Evolutionary conservation across 208 protist genomes (phyloP).

Genomic region (Crithidia acanthocephali): DNA sequence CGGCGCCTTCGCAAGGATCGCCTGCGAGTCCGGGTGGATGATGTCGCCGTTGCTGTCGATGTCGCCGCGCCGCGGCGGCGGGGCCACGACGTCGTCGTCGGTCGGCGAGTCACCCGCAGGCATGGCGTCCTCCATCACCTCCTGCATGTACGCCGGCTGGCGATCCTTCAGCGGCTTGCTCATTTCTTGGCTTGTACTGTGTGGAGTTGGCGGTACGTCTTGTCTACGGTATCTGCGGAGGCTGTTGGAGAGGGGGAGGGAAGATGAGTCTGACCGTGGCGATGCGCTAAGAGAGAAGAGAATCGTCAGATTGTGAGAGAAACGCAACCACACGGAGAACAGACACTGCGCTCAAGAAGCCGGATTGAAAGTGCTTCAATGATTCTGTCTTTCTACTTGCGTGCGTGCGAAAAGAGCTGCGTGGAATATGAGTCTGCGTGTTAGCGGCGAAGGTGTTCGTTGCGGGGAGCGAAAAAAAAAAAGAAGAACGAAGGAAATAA

Average conservation of each 20-base stretch:
- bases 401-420: background rate
- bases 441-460: too few relatives aligned
- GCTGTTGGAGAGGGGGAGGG: background rate
- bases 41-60: background rate
- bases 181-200: slow-evolving; percentile 6
- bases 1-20: slow-evolving; percentile 33
- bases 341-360: background rate
- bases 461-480: too few relatives aligned
- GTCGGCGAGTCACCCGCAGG: background rate
- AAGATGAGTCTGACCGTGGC: background rate
- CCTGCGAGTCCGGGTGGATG: slow-evolving; percentile 8
- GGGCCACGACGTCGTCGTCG: background rate
- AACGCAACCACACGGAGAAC: background rate
- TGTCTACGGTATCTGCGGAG: too few relatives aligned
- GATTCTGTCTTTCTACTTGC: background rate
- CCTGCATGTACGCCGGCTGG: slow-evolving; percentile 11
- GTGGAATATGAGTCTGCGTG: too few relatives aligned
- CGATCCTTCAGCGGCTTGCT: background rate
- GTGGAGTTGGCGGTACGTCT: too few relatives aligned
- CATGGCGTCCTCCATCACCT: slow-evolving; percentile 6
- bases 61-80: background rate
- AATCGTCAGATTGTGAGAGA: background rate
- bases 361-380: background rate
- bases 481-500: too few relatives aligned
- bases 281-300: background rate